These are phyloP conservation scores for Dactylellina cionopaga DNA, from an alignment of 2,329 filamentous ascomycete species.

Conservation along the genomic window DNA sequence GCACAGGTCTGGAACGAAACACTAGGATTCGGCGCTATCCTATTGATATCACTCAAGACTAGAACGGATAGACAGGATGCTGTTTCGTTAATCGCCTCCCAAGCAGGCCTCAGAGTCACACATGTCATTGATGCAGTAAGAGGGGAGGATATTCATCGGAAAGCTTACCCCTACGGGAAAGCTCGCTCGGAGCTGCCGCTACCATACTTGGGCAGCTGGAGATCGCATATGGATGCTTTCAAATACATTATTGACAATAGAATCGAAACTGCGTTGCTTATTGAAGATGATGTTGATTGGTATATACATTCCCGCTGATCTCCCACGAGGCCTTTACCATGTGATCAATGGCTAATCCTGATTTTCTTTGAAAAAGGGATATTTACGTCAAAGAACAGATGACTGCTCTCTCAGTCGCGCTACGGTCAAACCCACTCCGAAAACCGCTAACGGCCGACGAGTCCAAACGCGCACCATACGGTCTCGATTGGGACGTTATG, in stretches of 20 bases:
- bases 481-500: constrained; percentile 52
- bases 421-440: constrained; percentile 38
- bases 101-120: constrained; percentile 29
- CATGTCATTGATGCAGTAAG: constrained; percentile 45
- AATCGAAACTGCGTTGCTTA: constrained; percentile 40
- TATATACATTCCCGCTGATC: neutral
- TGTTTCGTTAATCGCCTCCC: constrained; percentile 37
- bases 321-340: neutral
- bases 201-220: constrained; percentile 50
- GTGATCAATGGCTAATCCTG: neutral
- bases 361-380: constrained; percentile 31
- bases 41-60: constrained; percentile 45
- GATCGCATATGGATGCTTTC: constrained; percentile 50
- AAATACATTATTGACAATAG: constrained; percentile 50
- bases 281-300: constrained; percentile 51
- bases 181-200: constrained; percentile 37
- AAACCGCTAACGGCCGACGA: constrained; percentile 45
- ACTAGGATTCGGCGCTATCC: constrained; percentile 43
- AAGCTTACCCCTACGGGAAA: constrained; percentile 42
- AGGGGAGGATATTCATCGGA: constrained; percentile 47
- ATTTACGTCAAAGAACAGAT: constrained; percentile 48
- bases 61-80: constrained; percentile 49
- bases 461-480: constrained; percentile 35
- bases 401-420: constrained; percentile 27
- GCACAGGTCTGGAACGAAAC: constrained; percentile 42